Conservation (phyloP, 345 rosid species). For the Microcos paniculata region DNA sequence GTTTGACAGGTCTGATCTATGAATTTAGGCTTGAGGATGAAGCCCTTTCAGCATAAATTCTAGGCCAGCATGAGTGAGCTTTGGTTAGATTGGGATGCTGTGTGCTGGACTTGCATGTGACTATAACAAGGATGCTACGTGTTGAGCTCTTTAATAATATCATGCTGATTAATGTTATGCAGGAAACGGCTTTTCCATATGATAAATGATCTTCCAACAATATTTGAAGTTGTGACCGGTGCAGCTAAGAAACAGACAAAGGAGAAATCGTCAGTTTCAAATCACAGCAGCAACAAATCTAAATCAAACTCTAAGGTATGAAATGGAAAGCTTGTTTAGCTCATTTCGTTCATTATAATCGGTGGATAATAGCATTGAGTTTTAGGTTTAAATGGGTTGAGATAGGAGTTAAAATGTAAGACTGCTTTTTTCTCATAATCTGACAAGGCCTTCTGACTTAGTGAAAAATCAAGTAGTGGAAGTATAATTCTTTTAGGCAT, state of each 20-base stretch:
- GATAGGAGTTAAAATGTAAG: background rate
- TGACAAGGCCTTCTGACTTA: background rate
- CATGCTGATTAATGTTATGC: conserved; percentile 27
- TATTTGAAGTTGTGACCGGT: conserved; percentile 79
- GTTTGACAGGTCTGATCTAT: background rate
- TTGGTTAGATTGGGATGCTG: background rate
- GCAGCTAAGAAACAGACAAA: conserved; percentile 59
- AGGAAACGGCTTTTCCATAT: conserved; percentile 82
- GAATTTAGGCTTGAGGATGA: background rate
- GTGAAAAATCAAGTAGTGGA: background rate
- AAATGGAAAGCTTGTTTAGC: background rate
- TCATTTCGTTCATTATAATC: background rate
- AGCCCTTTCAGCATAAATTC: background rate
- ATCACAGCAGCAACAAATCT: conserved; percentile 68
- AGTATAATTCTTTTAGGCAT: conserved; percentile 2
- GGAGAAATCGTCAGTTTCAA: conserved; percentile 64
- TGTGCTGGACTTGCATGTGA: background rate
- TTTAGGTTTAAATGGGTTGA: background rate
- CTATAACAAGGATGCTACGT: background rate
- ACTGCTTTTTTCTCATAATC: background rate
- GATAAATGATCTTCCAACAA: conserved; percentile 85
- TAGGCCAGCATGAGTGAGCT: background rate
- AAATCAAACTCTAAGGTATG: conserved; percentile 72
- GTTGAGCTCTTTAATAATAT: conserved; percentile 3
- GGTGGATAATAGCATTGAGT: background rate